Evolutionary conservation across 108 stramenopile species (phyloP), one percentile per base, ranked within the genome.

Genomic region (Skeletonema potamos): DNA sequence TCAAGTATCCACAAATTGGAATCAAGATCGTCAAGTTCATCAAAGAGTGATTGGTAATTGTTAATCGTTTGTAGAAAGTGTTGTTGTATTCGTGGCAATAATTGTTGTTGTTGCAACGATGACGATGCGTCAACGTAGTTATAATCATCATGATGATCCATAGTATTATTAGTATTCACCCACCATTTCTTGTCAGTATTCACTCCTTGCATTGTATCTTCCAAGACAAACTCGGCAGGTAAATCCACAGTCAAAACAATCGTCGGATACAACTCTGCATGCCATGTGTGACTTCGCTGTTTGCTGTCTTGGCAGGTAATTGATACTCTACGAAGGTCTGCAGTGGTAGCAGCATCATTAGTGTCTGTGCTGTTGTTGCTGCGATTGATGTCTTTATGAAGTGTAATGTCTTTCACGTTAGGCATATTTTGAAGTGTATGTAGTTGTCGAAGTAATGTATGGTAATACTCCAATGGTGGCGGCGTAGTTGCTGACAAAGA

Each of bases 21-120:
- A 56, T 84, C 84, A 4, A 84, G 57, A 66, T 82, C 75, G 59
- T 82, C 84, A 9, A 84, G 51, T 51, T 84, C 84, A 56, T 82
- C 62, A 32, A 80, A 84, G 4, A 84, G 34, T 9, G 56, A 55
- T 74, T 82, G 84, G 63, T 82, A 78, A 15, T 36, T 78, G 26
- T 61, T 24, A 3, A 82, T 11, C 24, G 63, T 66, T 27, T 56
- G 30, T 59, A 69, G 64, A 29, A 80, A 80, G 32, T 65, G 62
- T 28, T 44, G 37, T 32, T 79, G 78, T 39, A 72, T 73, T 68
- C 70, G 28, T 24, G 44, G 72, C 22, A 79, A 58, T 15, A 73
- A 27, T 20, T 54, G 56, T 22, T 48, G 46, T 6, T 48, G 20
- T 7, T 48, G 3, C 5, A 6, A 18, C 4, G 15, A 48, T 48